Base-by-base conservation (phyloP, 768 basidiomycete species). In the Pisolithus albus region DNA sequence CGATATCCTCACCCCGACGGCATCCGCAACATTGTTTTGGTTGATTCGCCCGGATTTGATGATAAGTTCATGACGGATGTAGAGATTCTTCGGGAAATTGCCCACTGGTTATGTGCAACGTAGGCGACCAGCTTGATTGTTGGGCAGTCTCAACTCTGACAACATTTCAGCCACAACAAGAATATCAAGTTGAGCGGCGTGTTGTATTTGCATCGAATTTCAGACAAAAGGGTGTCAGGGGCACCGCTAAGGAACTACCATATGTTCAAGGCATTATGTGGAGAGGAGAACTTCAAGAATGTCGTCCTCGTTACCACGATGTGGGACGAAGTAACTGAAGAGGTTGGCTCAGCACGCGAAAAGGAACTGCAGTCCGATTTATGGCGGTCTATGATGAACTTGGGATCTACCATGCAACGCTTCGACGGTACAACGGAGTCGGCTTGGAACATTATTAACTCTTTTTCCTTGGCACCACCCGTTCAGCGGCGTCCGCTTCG, bases 171-270 rank as follows among this genome's bases (percentile, higher is more conserved):
- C 40, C 66, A 68, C 42, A 52, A 58, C 47, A 44, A 54, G 7
- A 51, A 55, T 0, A 53, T 63, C 40, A 65, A 62, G 41, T 56
- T 72, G 0, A 50, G 62, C 4, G 69, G 70, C 2, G 60, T 71
- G 37, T 26, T 71, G 16, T 72, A 71, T 45, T 47, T 70, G n/a
- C 70, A 72, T n/a, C 43, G 43, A 4, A 26, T 26, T 13, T 26
- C 43, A 13, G 43, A 28, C 42, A 43, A 43, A 6, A 11, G 23
- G 4, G 26, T 44, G 24, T 15, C 43, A 24, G 43, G 13, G 8
- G 5, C 43, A 6, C 5, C 8, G 21, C 30, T 11, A 11, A 26
- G n/a, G n/a, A 44, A 44, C 23, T 13, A 24, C 11, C 16, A 28
- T 26, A 44, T 44, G 43, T 28, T 44, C n/a, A 28, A 18, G 9